Percentiles rank a stretch among this genome's conserved stretches.
phyloP scores from a whole-genome alignment of 257 asterid species.

The Solanum stenotomum region DNA sequence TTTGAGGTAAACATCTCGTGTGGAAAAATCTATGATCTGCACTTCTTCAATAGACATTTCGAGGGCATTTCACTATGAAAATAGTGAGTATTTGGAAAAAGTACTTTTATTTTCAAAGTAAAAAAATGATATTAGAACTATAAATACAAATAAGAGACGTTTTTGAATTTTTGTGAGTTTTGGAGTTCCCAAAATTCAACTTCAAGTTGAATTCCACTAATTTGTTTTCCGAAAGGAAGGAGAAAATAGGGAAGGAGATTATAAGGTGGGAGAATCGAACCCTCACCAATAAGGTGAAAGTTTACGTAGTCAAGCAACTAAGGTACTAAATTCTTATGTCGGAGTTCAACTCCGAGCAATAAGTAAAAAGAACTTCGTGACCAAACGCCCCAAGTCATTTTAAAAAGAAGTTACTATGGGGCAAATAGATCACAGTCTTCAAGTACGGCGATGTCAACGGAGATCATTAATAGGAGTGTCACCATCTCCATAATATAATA shows the following conservation, averaged over 20 bases:
- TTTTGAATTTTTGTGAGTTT: background rate
- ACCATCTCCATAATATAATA: background rate
- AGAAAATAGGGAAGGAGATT: background rate
- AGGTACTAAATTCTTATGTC: too few relatives aligned
- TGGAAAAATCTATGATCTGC: background rate
- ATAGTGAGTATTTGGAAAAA: background rate
- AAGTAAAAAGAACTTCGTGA: background rate
- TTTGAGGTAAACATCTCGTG: background rate
- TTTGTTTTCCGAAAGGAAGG: background rate
- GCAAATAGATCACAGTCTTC: background rate
- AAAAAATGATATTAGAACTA: background rate
- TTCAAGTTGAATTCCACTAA: background rate
- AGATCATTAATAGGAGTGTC: slow-evolving; percentile 8
- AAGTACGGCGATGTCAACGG: slow-evolving; percentile 15
- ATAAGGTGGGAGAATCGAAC: background rate
- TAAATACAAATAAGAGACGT: background rate
- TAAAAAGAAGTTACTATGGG: background rate
- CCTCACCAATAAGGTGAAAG: background rate
- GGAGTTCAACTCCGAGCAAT: background rate
- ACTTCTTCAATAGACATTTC: background rate
- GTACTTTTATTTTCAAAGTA: background rate
- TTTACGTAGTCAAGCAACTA: too few relatives aligned
- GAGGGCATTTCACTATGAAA: background rate
- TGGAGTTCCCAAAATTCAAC: background rate
- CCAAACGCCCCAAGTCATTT: background rate